phyloP scores from a whole-genome alignment of 129 eudicot genomes.

The carrot (Daucus carota) region DNA sequence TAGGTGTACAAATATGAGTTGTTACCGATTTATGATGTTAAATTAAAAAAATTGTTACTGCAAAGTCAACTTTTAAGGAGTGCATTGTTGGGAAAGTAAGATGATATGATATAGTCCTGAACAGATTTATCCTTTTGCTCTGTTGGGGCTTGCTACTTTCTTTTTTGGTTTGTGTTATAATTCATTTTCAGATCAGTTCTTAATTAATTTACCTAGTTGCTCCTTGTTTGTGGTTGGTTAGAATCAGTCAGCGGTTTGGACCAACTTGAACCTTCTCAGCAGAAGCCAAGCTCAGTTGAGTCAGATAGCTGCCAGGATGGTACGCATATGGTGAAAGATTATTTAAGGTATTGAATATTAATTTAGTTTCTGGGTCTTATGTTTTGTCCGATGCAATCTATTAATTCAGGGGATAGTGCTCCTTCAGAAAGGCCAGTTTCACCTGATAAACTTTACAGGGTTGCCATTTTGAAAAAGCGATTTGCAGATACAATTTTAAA shows the following conservation, averaged over 20 bases:
- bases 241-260: slow-evolving; percentile 54
- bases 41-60: background rate
- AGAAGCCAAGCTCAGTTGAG: slow-evolving; percentile 43
- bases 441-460: slow-evolving; percentile 79
- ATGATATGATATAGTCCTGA: background rate
- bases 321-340: slow-evolving; percentile 25
- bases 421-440: slow-evolving; percentile 54
- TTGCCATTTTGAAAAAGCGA: slow-evolving; percentile 59
- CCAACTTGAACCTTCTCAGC: slow-evolving; percentile 56
- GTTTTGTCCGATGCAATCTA: slow-evolving; percentile 15
- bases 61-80: background rate
- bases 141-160: background rate
- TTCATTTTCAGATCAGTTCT: background rate
- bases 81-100: background rate
- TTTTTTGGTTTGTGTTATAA: background rate
- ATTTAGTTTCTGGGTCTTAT: background rate
- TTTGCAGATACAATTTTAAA: slow-evolving; percentile 81
- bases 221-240: slow-evolving; percentile 13
- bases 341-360: background rate
- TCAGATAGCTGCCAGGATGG: slow-evolving; percentile 59
- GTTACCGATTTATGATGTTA: background rate
- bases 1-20: background rate
- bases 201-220: background rate
- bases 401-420: slow-evolving; percentile 66
- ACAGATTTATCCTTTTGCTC: background rate